Evolutionary conservation across 2,329 filamentous ascomycete genomes (phyloP).

Genomic region (Sporothrix protearum): DNA sequence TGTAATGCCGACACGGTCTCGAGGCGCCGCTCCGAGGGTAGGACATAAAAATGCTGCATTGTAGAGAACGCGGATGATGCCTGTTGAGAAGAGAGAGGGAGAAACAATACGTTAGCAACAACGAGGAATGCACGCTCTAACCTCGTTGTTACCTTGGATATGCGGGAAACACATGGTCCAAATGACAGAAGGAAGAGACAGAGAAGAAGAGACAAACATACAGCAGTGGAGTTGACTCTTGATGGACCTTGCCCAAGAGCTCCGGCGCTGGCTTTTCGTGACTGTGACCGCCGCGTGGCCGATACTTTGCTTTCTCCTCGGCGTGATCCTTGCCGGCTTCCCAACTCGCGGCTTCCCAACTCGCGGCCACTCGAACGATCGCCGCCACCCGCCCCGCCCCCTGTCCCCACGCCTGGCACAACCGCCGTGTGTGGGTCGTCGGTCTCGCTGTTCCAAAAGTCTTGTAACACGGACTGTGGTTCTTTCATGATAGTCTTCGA

Average conservation of each 20-base stretch:
- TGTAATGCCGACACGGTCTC: conserved; percentile 70
- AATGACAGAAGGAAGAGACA: too few relatives aligned
- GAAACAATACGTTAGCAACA: background rate
- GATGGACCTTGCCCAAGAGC: conserved; percentile 42
- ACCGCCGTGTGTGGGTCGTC: conserved; percentile 49
- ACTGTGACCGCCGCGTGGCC: conserved; percentile 50
- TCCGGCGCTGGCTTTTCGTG: conserved; percentile 52
- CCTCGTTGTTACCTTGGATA: background rate
- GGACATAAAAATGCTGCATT: conserved; percentile 48
- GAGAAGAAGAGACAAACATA: background rate
- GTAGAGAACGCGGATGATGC: conserved; percentile 29
- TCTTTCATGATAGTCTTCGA: conserved; percentile 31
- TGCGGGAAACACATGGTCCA: background rate
- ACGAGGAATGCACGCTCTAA: too few relatives aligned
- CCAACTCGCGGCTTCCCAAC: conserved; percentile 49
- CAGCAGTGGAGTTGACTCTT: conserved; percentile 45
- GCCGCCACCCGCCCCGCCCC: conserved; percentile 29
- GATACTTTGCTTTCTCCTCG: conserved; percentile 53
- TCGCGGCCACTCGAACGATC: conserved; percentile 51
- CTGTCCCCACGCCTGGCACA: background rate
- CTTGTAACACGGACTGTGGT: conserved; percentile 38
- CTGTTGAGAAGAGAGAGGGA: background rate
- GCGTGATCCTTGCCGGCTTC: conserved; percentile 49
- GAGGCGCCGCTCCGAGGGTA: conserved; percentile 54
- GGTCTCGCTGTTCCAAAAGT: conserved; percentile 72